A percentile compares a stretch with the other conserved stretches of the same genome.
These are phyloP conservation scores for Penicillium tannophilum DNA, from an alignment of 495 filamentous ascomycete genomes.

Conservation along the genomic window DNA sequence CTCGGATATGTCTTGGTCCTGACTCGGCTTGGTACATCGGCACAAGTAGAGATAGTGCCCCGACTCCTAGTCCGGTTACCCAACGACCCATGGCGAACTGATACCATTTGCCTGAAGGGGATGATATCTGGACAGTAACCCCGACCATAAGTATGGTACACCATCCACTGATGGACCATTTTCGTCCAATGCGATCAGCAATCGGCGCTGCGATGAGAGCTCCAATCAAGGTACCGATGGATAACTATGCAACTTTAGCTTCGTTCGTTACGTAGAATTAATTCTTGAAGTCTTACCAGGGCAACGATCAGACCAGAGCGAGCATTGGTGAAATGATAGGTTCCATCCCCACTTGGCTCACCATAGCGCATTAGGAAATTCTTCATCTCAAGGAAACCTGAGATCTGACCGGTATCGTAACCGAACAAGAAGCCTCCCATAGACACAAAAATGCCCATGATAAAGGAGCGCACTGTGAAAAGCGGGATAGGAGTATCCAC, in stretches of 20 bases:
- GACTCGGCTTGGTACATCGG: slow-evolving; percentile 75
- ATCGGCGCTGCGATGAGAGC: slow-evolving; percentile 59
- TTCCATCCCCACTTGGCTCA: slow-evolving; percentile 18
- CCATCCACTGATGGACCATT: slow-evolving; percentile 53
- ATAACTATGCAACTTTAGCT: slow-evolving; percentile 37
- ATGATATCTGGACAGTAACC: slow-evolving; percentile 65
- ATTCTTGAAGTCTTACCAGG: slow-evolving; percentile 25
- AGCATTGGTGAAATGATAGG: slow-evolving; percentile 46
- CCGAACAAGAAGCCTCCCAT: slow-evolving; percentile 66
- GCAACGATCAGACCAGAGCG: slow-evolving; percentile 53
- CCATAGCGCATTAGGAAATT: slow-evolving; percentile 48
- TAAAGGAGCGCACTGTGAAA: slow-evolving; percentile 40
- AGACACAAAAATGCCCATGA: slow-evolving; percentile 56
- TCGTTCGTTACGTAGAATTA: background rate
- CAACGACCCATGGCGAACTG: slow-evolving; percentile 53
- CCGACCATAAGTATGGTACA: slow-evolving; percentile 63
- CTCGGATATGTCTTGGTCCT: slow-evolving; percentile 63
- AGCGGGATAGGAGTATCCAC: slow-evolving; percentile 37
- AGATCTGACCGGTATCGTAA: slow-evolving; percentile 48
- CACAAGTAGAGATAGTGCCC: slow-evolving; percentile 64
- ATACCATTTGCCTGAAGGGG: slow-evolving; percentile 51
- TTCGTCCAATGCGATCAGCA: slow-evolving; percentile 54
- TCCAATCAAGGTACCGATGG: slow-evolving; percentile 67
- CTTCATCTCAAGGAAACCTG: slow-evolving; percentile 58
- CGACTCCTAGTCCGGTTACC: slow-evolving; percentile 68